These are phyloP conservation scores for Globisporangium emineosum DNA, from an alignment of 352 stramenopile species.

Conservation along the genomic window DNA sequence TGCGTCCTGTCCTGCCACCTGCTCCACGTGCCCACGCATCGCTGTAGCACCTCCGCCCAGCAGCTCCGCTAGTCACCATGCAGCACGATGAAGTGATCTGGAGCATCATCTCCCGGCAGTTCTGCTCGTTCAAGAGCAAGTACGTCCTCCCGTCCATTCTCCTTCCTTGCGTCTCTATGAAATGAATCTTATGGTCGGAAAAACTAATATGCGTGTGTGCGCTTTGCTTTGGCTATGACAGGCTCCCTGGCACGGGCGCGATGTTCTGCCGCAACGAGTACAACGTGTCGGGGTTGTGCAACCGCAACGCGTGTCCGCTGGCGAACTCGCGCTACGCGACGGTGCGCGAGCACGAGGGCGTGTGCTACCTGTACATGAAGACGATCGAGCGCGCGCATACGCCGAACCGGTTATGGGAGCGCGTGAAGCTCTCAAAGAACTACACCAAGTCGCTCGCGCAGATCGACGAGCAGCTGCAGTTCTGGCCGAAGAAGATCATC, in stretches of 20 bases:
- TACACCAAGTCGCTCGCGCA: conserved; percentile 95
- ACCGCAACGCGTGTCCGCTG: conserved; percentile 94
- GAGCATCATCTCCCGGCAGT: conserved; percentile 98
- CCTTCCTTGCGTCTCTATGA: background rate
- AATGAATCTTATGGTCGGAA: background rate
- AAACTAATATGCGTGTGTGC: conserved; percentile 2
- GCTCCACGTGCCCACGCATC: background rate
- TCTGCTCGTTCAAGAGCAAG: conserved; percentile 99
- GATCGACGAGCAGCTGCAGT: conserved; percentile 96
- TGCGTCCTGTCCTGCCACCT: background rate
- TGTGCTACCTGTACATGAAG: conserved; percentile 97
- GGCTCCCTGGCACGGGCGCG: conserved; percentile 79
- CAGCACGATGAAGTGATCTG: conserved; percentile 99
- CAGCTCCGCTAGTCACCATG: conserved; percentile 45
- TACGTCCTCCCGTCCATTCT: conserved; percentile 22
- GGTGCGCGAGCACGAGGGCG: conserved; percentile 95
- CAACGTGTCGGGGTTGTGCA: conserved; percentile 98
- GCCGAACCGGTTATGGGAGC: conserved; percentile 98
- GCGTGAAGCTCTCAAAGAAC: conserved; percentile 96
- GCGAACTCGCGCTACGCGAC: conserved; percentile 98
- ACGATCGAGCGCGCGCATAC: conserved; percentile 98
- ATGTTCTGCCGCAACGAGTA: conserved; percentile 98
- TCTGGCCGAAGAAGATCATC: conserved; percentile 97
- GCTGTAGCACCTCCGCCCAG: background rate
- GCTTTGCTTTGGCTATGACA: conserved; percentile 5